These are phyloP conservation scores for Vaccinium myrtillus DNA, from an alignment of 148 eudicot species.

Conservation along the genomic window DNA sequence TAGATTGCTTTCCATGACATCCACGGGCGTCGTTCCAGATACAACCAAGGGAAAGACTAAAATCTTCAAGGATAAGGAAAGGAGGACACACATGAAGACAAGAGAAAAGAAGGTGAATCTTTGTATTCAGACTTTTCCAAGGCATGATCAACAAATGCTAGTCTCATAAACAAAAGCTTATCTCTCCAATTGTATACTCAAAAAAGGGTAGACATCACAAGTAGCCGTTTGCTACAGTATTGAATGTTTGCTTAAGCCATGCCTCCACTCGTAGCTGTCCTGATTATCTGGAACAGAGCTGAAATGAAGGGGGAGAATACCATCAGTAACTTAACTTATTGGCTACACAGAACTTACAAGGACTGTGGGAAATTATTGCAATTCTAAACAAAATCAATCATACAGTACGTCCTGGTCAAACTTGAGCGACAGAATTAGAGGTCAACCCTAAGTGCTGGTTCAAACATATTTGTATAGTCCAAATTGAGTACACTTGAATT, in stretches of 20 bases:
- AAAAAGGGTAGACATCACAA: not conserved
- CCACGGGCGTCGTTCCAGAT: not conserved
- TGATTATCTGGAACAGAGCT: constrained; percentile 28
- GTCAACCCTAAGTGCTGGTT: not conserved
- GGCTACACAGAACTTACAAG: not conserved
- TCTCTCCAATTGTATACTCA: not conserved
- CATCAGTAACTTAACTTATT: not conserved
- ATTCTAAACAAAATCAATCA: not conserved
- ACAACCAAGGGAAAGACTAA: not conserved
- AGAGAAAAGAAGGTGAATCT: not conserved
- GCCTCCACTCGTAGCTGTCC: constrained; percentile 68
- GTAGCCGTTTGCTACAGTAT: not conserved
- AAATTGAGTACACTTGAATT: not conserved
- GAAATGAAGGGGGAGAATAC: not conserved
- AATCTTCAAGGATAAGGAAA: not conserved
- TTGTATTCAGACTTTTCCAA: constrained; percentile 5
- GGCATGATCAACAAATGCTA: not conserved
- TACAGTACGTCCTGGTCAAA: not conserved
- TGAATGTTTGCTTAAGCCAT: constrained; percentile 44
- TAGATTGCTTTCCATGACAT: not conserved
- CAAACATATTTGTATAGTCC: not conserved
- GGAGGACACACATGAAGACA: not conserved
- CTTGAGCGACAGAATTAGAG: not conserved
- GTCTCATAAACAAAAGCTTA: not conserved
- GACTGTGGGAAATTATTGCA: not conserved